phyloP scores from a whole-genome alignment of 305 asterid genomes.

The Vinca major region DNA sequence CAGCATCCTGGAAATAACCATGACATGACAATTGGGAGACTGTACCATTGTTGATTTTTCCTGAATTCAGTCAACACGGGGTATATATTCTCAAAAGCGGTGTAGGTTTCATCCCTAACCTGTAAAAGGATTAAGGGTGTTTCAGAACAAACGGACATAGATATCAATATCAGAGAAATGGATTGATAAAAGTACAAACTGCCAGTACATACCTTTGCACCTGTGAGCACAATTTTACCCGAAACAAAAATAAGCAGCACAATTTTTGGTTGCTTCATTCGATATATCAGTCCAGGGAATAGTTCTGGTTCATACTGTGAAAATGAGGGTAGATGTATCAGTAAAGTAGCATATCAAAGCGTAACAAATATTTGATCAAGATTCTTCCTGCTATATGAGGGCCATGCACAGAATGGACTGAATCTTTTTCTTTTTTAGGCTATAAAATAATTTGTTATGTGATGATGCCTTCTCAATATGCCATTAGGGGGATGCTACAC shows the following conservation, averaged over 20 bases:
- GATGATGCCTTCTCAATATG: not conserved
- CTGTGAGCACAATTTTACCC: slow-evolving; percentile 36
- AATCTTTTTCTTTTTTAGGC: too few species aligned
- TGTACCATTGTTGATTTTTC: slow-evolving; percentile 34
- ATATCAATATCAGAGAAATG: not conserved
- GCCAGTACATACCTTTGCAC: slow-evolving; percentile 36
- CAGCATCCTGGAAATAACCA: not conserved
- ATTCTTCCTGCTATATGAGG: not conserved
- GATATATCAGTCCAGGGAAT: slow-evolving; percentile 35
- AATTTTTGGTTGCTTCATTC: slow-evolving; percentile 38
- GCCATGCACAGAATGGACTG: too few species aligned
- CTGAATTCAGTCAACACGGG: slow-evolving; percentile 36
- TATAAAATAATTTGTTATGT: not conserved
- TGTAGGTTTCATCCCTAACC: slow-evolving; percentile 36
- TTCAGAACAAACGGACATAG: not conserved
- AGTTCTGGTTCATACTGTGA: slow-evolving; percentile 43
- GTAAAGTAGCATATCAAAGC: not conserved
- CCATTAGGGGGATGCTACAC: not conserved
- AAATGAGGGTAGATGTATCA: not conserved
- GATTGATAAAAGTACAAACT: slow-evolving; percentile 15
- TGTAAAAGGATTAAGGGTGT: not conserved
- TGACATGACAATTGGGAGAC: not conserved
- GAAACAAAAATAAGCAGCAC: slow-evolving; percentile 38
- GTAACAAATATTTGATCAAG: not conserved
- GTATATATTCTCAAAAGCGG: slow-evolving; percentile 32